Conservation (phyloP, 768 basidiomycete species). For the Kwoniella mangroviensis region DNA sequence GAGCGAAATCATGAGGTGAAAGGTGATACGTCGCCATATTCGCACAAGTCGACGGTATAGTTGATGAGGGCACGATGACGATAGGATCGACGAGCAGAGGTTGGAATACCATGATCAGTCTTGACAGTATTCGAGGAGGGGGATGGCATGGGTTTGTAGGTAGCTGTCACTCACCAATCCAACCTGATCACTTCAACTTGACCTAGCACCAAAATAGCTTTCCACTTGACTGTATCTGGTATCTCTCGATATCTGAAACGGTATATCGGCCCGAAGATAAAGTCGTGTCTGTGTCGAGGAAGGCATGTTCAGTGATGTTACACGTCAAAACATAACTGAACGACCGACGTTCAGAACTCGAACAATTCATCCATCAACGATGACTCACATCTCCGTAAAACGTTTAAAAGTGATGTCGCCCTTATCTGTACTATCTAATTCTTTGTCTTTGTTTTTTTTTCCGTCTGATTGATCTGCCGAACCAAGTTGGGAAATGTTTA, state of each 20-base stretch:
- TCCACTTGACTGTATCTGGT: background rate
- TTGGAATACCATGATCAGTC: background rate
- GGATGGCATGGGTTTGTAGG: too few relatives aligned
- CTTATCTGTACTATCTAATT: too few relatives aligned
- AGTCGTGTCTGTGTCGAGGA: background rate
- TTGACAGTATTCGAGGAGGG: too few relatives aligned
- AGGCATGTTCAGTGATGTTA: background rate
- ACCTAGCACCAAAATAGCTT: background rate
- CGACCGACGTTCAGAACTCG: too few relatives aligned
- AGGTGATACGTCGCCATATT: background rate
- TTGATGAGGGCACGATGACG: background rate
- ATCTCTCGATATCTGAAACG: background rate
- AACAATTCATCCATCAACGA: too few relatives aligned
- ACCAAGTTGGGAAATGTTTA: constrained; percentile 2
- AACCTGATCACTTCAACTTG: background rate
- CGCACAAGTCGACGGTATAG: background rate
- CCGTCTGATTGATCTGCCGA: too few relatives aligned
- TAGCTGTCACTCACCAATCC: background rate
- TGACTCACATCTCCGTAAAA: too few relatives aligned
- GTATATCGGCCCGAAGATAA: background rate
- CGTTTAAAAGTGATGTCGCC: background rate
- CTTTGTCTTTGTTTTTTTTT: too few relatives aligned
- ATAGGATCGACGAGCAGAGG: background rate
- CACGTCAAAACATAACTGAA: too few relatives aligned
- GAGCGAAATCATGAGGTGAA: background rate